Base-by-base conservation (phyloP, 768 basidiomycete genomes). In the Pleurotus giganteus region DNA sequence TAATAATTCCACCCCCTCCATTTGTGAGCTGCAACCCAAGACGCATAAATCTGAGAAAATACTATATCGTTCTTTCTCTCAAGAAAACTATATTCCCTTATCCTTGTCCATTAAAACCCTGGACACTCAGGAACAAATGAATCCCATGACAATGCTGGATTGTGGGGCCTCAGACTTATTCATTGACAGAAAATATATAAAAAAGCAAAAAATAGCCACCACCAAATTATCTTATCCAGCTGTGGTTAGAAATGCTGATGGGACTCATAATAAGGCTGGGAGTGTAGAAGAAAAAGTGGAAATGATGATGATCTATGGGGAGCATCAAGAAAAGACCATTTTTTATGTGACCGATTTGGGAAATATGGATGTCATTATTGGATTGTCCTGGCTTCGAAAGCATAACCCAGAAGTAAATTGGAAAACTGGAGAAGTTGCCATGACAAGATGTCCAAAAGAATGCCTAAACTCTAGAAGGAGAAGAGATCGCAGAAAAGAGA, bases 371-470 rank as follows among this genome's bases (percentile, higher is more conserved):
- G 51, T 58, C 28, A 59, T 66, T 21, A 21, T 71, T 4, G 69
- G 68, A 3, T 49, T 57, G 31, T 54, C 61, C 15, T 71, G 68
- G 67, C 61, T 69, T 4, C 17, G 21, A 13, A 23, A 63, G 26
- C 64, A 66, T 44, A 66, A 66, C 34, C 66, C 64, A 6, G 60
- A 64, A 21, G 58, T 66, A 15, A 36, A 64, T 43, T 66, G 58
- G 60, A 46, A 51, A 27, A 60, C 60, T 28, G 58, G 57, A 4
- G 57, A 61, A 21, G 57, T 67, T n/a, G 54, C 49, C 5, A 47
- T 65, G 47, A 53, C 59, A 2, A 31, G 62, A 23, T 61, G 63
- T 41, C 61, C 62, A 7, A 24, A 56, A 12, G 21, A 34, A n/a
- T 62, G 64, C 42, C 19, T 21, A 21, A 57, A 11, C 4, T 26